Evolutionary conservation across 2,329 filamentous ascomycete genomes (phyloP).

Genomic region (Raffaelea deltoideospora): DNA sequence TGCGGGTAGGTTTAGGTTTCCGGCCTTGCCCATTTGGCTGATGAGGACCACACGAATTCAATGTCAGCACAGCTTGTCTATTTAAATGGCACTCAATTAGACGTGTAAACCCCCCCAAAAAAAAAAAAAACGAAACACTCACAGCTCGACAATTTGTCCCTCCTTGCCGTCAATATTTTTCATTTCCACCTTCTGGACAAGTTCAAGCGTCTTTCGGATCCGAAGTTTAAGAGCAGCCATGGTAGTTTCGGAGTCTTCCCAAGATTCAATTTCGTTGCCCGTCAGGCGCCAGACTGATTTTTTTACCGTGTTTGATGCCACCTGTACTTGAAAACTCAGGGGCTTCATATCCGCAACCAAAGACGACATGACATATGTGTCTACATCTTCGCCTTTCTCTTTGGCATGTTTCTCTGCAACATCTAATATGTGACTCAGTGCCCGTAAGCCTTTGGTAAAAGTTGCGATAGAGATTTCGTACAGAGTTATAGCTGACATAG

Average conservation of each 20-base stretch:
- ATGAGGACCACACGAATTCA: too few species aligned
- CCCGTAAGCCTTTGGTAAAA: slow-evolving; percentile 12
- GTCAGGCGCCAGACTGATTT: slow-evolving; percentile 14
- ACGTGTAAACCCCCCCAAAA: neutral
- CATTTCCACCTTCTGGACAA: slow-evolving; percentile 14
- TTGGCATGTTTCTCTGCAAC: slow-evolving; percentile 16
- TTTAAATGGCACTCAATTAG: too few species aligned
- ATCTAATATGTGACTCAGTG: slow-evolving; percentile 15
- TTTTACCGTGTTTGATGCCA: slow-evolving; percentile 15
- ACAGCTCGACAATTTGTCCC: slow-evolving; percentile 12
- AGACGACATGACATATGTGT: slow-evolving; percentile 11
- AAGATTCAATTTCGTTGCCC: slow-evolving; percentile 10
- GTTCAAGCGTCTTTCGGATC: slow-evolving; percentile 15
- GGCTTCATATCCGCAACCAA: slow-evolving; percentile 21
- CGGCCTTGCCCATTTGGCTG: slow-evolving; percentile 7
- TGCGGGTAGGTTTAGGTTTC: slow-evolving; percentile 7
- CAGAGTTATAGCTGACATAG: slow-evolving; percentile 15
- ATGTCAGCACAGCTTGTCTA: neutral
- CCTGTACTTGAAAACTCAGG: slow-evolving; percentile 20
- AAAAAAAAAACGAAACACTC: slow-evolving; percentile 4
- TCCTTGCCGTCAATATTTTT: slow-evolving; percentile 13
- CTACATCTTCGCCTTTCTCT: slow-evolving; percentile 11
- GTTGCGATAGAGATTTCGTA: slow-evolving; percentile 15
- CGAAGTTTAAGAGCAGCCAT: slow-evolving; percentile 16
- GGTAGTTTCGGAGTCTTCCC: slow-evolving; percentile 17